Base-by-base conservation (phyloP, 2,329 filamentous ascomycete genomes). In the Pseudogymnoascus sp. region DNA sequence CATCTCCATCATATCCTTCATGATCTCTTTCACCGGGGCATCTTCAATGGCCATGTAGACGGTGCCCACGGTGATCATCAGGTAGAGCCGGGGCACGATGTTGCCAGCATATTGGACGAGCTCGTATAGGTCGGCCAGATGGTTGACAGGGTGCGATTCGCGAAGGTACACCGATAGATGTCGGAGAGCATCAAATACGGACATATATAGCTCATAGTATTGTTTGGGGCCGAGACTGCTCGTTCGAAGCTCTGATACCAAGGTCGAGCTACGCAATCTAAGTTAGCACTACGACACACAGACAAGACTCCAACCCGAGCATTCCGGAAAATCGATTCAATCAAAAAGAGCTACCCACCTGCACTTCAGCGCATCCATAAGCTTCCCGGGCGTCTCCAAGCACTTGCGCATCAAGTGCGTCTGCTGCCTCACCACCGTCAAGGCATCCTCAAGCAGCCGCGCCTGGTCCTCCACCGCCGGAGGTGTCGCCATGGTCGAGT, bases 1-100 rank as follows among this genome's bases (percentile, higher is more conserved):
- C 95, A 99, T 99, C 77, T 99, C 95, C 95, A 99, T 99, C 95
- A 99, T 99, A 76, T 99, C 95, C 78, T 99, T 99, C 95, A 99
- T 99, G 67, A 99, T 91, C 80, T 99, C 95, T 79, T 99, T 99
- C 69, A 99, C 95, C 0, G 95, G 95, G 64, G 96, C 95, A 82
- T 97, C 95, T 72, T 95, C 90, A 73, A 99, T 96, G 25, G 91
- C 89, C 95, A 99, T 99, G 81, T 99, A 99, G 59, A 96, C 96
- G 2, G 95, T 99, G 64, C 95, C 95, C 40, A 99, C 96, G 0
- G 96, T 99, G 73, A 99, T 95, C 96, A 99, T 99, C 65, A 99
- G 88, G 75, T 99, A 99, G 66, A 99, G 81, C 68, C 95, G 88
- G 23, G 95, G 95, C 64, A 99, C 89, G 69, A 99, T 97, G 75